Conservation (phyloP, 768 basidiomycete species). For the Leccinum fibrillosum region DNA sequence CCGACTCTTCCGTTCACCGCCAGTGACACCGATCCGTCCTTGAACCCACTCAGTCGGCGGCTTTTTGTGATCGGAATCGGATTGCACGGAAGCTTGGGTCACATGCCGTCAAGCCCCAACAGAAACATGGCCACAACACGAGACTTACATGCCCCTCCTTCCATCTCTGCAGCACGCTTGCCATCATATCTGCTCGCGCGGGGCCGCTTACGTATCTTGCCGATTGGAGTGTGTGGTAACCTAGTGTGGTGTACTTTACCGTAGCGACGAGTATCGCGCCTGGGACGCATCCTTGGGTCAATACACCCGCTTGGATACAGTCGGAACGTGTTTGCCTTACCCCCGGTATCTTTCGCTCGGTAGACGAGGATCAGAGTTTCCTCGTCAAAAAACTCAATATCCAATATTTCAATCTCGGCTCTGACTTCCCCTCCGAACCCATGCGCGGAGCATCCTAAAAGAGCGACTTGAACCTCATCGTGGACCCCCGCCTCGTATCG, state of each 20-base stretch:
- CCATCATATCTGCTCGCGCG: slow-evolving; percentile 66
- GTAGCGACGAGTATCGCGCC: slow-evolving; percentile 61
- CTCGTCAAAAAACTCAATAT: slow-evolving; percentile 79
- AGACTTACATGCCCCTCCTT: slow-evolving; percentile 61
- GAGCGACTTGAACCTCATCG: slow-evolving; percentile 40
- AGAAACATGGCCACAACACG: slow-evolving; percentile 29
- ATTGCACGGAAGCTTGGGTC: slow-evolving; percentile 47
- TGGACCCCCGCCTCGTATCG: slow-evolving; percentile 37
- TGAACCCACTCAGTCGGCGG: slow-evolving; percentile 53
- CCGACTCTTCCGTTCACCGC: slow-evolving; percentile 74
- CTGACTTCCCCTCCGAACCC: slow-evolving; percentile 32
- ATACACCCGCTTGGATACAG: slow-evolving; percentile 13
- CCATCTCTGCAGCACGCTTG: slow-evolving; percentile 51
- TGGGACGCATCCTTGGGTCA: slow-evolving; percentile 36
- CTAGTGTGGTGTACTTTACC: slow-evolving; percentile 57
- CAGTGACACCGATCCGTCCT: slow-evolving; percentile 50
- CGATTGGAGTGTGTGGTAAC: slow-evolving; percentile 51
- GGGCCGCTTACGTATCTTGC: slow-evolving; percentile 50
- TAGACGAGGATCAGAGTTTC: slow-evolving; percentile 63
- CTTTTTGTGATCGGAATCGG: slow-evolving; percentile 54
- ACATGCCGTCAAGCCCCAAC: slow-evolving; percentile 30
- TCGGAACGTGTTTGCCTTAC: slow-evolving; percentile 39
- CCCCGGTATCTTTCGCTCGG: slow-evolving; percentile 43
- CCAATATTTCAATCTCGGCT: slow-evolving; percentile 51
- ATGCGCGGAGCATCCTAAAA: slow-evolving; percentile 48